Evolutionary conservation across 129 eudicot species (phyloP).

Genomic region (Flaveria linearis): DNA sequence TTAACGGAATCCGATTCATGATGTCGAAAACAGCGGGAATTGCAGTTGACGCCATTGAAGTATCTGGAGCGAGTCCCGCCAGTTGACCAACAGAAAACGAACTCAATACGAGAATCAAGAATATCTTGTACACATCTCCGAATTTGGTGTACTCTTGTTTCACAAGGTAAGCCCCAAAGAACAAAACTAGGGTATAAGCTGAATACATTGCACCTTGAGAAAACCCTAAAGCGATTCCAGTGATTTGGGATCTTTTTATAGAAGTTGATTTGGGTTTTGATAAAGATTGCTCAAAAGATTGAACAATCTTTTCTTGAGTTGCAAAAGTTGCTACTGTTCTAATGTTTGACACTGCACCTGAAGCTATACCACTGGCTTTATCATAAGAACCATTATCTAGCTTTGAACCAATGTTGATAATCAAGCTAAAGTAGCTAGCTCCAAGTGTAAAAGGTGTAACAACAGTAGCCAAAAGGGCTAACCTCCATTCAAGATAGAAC

Average conservation of each 20-base stretch:
- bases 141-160: constrained; percentile 40
- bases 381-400: constrained; percentile 60
- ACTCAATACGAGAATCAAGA: constrained; percentile 79
- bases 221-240: constrained; percentile 66
- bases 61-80: constrained; percentile 92
- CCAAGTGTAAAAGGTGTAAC: constrained; percentile 81
- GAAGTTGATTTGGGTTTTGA: constrained; percentile 60
- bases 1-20: constrained; percentile 53
- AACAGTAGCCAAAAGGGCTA: constrained; percentile 60
- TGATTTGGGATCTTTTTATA: constrained; percentile 56
- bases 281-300: constrained; percentile 61
- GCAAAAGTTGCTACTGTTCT: constrained; percentile 77
- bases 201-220: constrained; percentile 87
- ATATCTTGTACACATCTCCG: constrained; percentile 75
- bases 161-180: constrained; percentile 71
- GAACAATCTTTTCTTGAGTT: constrained; percentile 62
- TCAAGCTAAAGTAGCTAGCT: constrained; percentile 77
- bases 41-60: constrained; percentile 67
- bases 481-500: constrained; percentile 59
- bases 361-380: constrained; percentile 72
- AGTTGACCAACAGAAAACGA: constrained; percentile 82
- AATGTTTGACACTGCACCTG: constrained; percentile 80
- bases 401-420: constrained; percentile 68
- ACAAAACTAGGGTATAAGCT: constrained; percentile 67
- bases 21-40: constrained; percentile 58